Evolutionary conservation across 2,329 filamentous ascomycete species (phyloP).

Genomic region (Mariannaea elegans): DNA sequence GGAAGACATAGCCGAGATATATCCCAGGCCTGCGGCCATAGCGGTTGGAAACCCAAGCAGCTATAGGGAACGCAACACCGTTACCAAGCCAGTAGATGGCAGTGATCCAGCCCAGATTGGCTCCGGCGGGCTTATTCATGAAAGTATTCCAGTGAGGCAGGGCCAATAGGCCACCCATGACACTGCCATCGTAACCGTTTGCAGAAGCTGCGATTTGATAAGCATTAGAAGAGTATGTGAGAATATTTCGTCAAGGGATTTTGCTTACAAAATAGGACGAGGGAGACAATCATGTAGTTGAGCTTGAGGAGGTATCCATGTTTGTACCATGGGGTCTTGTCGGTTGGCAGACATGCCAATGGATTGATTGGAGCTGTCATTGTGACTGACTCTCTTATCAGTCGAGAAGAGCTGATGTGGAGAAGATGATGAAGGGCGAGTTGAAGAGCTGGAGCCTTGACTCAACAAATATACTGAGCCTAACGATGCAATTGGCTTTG

Average conservation of each 20-base stretch:
- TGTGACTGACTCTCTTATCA: background rate
- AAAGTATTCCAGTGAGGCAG: constrained; percentile 34
- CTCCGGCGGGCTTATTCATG: constrained; percentile 29
- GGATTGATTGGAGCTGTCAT: constrained; percentile 12
- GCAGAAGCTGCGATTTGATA: background rate
- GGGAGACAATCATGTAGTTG: constrained; percentile 28
- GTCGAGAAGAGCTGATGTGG: background rate
- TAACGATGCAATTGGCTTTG: background rate
- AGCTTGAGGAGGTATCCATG: constrained; percentile 23
- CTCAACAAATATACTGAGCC: background rate
- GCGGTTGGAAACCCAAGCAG: constrained; percentile 23
- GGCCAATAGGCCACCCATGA: constrained; percentile 27
- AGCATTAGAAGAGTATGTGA: too few relatives aligned
- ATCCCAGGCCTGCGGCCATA: constrained; percentile 25
- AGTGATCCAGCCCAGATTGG: constrained; percentile 35
- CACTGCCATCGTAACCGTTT: constrained; percentile 25
- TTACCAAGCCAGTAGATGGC: constrained; percentile 38
- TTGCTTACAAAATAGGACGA: constrained; percentile 26
- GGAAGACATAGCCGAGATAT: constrained; percentile 27
- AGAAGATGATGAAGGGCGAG: background rate
- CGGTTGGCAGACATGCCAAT: background rate
- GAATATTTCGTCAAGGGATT: background rate
- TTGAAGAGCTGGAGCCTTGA: background rate
- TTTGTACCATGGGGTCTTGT: constrained; percentile 28
- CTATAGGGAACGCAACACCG: constrained; percentile 28